Conservation (phyloP, 192 early-diverging fungal species). For the Linderina pennispora region DNA sequence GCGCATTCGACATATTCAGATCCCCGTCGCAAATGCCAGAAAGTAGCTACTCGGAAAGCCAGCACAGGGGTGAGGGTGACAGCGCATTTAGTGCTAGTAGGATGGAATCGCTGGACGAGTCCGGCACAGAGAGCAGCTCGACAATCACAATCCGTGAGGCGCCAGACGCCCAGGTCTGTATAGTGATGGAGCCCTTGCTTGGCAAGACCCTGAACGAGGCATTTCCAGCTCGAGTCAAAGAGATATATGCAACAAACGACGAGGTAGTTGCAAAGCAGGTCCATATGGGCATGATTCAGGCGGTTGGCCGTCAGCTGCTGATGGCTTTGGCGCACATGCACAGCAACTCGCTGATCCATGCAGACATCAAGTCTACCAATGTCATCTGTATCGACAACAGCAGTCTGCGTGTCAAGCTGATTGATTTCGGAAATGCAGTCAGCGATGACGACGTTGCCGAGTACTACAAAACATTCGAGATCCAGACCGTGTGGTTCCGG, state of each 20-base stretch:
- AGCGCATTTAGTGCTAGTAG: no score
- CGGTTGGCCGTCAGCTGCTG: constrained; percentile 77
- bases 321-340: constrained; percentile 84
- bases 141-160: constrained; percentile 1
- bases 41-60: neutral
- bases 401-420: constrained; percentile 76
- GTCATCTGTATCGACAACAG: constrained; percentile 68
- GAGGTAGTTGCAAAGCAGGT: constrained; percentile 26
- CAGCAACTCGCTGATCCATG: constrained; percentile 72
- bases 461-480: constrained; percentile 58
- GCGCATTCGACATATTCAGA: constrained; percentile 33
- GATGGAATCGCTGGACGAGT: no score
- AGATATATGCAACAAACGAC: constrained; percentile 24
- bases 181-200: constrained; percentile 44
- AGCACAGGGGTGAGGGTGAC: constrained; percentile 20
- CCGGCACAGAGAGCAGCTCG: constrained; percentile 3
- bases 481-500: constrained; percentile 97
- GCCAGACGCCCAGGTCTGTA: constrained; percentile 15
- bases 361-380: constrained; percentile 93
- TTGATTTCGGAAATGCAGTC: constrained; percentile 94
- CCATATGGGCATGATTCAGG: constrained; percentile 63
- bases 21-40: no score
- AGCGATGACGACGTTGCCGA: constrained; percentile 38
- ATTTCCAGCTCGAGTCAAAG: constrained; percentile 30
- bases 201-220: constrained; percentile 42